phyloP scores from a whole-genome alignment of 345 rosid genomes.

The Ceriops decandra region DNA sequence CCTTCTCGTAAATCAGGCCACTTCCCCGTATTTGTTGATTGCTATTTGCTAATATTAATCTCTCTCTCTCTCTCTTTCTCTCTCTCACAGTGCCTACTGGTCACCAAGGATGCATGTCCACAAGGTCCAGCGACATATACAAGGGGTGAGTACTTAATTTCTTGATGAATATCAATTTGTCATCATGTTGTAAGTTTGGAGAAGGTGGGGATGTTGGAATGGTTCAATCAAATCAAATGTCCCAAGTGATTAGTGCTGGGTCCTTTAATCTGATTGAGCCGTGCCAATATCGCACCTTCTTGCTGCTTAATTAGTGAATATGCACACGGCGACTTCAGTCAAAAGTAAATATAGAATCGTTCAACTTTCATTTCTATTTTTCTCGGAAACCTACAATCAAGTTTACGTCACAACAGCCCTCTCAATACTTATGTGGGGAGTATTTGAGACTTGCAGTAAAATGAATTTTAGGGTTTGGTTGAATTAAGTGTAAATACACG shows the following conservation, averaged over 20 bases:
- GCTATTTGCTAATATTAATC: background rate
- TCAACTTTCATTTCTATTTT: too few species aligned
- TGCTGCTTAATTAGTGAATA: too few species aligned
- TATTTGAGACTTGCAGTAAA: too few species aligned
- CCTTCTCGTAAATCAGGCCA: background rate
- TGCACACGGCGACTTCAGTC: too few species aligned
- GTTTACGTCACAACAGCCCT: too few species aligned
- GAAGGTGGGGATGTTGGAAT: slow-evolving; percentile 46
- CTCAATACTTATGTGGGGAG: too few species aligned
- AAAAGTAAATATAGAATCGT: too few species aligned
- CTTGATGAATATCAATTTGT: background rate
- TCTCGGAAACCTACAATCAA: too few species aligned
- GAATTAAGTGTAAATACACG: too few species aligned
- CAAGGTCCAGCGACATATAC: background rate
- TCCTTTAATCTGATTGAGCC: slow-evolving; percentile 76
- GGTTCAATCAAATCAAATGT: slow-evolving; percentile 61
- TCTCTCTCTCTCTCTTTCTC: background rate
- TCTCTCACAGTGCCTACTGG: background rate
- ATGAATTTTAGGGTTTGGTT: too few species aligned
- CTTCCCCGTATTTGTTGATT: background rate
- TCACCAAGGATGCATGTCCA: background rate
- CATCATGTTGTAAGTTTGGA: slow-evolving; percentile 11
- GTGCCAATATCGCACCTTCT: slow-evolving; percentile 54
- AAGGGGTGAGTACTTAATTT: too few species aligned
- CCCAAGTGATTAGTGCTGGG: slow-evolving; percentile 31